These are phyloP conservation scores for Aaosphaeria arxii DNA, from an alignment of 2,329 filamentous ascomycete genomes.

Conservation along the genomic window DNA sequence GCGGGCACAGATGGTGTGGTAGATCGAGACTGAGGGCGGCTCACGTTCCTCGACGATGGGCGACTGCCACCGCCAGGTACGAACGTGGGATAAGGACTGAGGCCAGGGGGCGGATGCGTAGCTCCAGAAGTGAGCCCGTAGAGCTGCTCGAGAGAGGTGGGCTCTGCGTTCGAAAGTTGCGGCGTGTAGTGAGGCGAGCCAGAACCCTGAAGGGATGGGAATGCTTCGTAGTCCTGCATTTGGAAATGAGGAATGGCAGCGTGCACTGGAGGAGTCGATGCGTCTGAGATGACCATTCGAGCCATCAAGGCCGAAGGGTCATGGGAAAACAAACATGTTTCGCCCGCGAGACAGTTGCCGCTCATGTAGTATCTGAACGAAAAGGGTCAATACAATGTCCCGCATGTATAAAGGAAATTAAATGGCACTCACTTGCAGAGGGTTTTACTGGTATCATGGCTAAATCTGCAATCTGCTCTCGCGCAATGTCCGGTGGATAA, in stretches of 20 bases:
- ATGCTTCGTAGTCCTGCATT: slow-evolving; percentile 79
- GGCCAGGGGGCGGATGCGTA: slow-evolving; percentile 64
- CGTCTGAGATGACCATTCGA: slow-evolving; percentile 71
- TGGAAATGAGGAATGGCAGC: slow-evolving; percentile 67
- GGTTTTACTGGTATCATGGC: slow-evolving; percentile 91
- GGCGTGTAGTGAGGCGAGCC: slow-evolving; percentile 41
- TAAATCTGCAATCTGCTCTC: slow-evolving; percentile 93
- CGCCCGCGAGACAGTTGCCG: slow-evolving; percentile 90
- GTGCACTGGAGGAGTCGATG: slow-evolving; percentile 62
- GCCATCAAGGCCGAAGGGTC: slow-evolving; percentile 85
- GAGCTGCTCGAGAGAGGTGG: slow-evolving; percentile 41
- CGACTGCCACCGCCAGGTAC: slow-evolving; percentile 57
- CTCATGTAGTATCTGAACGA: slow-evolving; percentile 83
- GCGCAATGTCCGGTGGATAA: slow-evolving; percentile 93
- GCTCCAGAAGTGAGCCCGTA: slow-evolving; percentile 34
- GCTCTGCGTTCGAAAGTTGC: slow-evolving; percentile 40
- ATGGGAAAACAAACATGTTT: slow-evolving; percentile 95
- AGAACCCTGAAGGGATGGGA: slow-evolving; percentile 66
- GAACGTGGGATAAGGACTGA: slow-evolving; percentile 61
- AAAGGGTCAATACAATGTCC: slow-evolving; percentile 17
- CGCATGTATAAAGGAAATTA: slow-evolving; percentile 1
- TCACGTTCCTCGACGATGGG: slow-evolving; percentile 78
- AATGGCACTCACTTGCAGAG: slow-evolving; percentile 83
- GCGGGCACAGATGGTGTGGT: slow-evolving; percentile 66
- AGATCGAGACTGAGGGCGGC: slow-evolving; percentile 70